phyloP scores from a whole-genome alignment of 2,329 filamentous ascomycete genomes.

The Colletotrichum noveboracense region DNA sequence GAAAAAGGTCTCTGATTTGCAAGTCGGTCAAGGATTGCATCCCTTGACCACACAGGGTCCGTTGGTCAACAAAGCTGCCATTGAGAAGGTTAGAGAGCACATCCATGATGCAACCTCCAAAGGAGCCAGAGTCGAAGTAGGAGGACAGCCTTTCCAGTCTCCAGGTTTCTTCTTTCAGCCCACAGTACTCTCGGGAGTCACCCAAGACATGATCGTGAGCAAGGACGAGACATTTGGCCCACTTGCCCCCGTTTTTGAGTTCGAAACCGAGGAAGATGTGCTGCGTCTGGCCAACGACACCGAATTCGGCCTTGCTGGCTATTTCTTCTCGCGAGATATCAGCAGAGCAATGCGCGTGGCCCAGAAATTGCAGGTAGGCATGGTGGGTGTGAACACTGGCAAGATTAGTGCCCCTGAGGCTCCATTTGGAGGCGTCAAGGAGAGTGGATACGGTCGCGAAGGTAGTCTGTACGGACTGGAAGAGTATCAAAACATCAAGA shows the following conservation, averaged over 20 bases:
- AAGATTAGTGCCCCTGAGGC: constrained; percentile 37
- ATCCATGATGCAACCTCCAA: constrained; percentile 66
- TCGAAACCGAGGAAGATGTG: constrained; percentile 73
- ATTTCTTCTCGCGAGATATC: constrained; percentile 66
- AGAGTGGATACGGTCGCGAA: constrained; percentile 39
- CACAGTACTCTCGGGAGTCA: constrained; percentile 72
- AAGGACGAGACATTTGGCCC: constrained; percentile 77
- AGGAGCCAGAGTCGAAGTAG: constrained; percentile 62
- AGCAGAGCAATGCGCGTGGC: constrained; percentile 46
- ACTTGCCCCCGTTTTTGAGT: constrained; percentile 71
- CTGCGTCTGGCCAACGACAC: constrained; percentile 68
- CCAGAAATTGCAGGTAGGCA: constrained; percentile 52
- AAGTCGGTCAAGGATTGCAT: constrained; percentile 61
- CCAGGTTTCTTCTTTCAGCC: constrained; percentile 72
- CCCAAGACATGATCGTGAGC: constrained; percentile 67
- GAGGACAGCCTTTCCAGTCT: constrained; percentile 62
- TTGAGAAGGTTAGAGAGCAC: constrained; percentile 65
- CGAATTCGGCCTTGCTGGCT: constrained; percentile 74
- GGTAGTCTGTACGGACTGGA: constrained; percentile 35
- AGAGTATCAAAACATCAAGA: constrained; percentile 33
- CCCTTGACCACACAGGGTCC: constrained; percentile 64
- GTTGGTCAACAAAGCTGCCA: constrained; percentile 69
- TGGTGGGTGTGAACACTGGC: constrained; percentile 39
- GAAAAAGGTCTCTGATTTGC: constrained; percentile 60
- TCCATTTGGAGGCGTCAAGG: constrained; percentile 39